A percentile compares a stretch with the other conserved stretches of the same genome.
These are phyloP conservation scores for Paramecium pentaurelia DNA, from an alignment of 73 alveolate species.

Conservation along the genomic window DNA sequence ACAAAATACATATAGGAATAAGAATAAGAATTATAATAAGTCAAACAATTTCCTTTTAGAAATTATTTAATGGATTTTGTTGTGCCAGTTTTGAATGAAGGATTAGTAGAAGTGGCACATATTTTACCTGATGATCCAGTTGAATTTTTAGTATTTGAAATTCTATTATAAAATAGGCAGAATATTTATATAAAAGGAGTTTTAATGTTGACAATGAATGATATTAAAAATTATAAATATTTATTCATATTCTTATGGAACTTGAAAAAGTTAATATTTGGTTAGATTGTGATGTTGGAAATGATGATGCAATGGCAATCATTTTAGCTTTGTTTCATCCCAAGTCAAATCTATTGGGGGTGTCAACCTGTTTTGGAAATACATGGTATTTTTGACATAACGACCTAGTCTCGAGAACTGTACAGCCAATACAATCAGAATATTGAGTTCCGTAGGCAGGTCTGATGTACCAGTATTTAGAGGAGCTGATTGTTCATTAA, in stretches of 20 bases:
- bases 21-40: conserved; percentile 52
- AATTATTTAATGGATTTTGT: conserved; percentile 77
- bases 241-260: background rate
- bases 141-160: conserved; percentile 57
- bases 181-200: conserved; percentile 58
- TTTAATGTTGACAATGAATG: conserved; percentile 40
- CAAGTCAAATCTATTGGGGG: conserved; percentile 7
- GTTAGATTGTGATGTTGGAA: conserved; percentile 60
- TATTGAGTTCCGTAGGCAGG: conserved; percentile 9
- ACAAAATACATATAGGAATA: conserved; percentile 4
- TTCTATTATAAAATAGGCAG: conserved; percentile 28
- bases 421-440: conserved; percentile 28
- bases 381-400: background rate
- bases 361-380: conserved; percentile 3
- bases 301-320: conserved; percentile 56
- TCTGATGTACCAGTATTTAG: background rate
- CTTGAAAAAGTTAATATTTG: conserved; percentile 21
- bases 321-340: conserved; percentile 32
- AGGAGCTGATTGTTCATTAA: conserved; percentile 12
- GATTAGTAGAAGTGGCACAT: conserved; percentile 76
- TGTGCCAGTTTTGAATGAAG: conserved; percentile 78
- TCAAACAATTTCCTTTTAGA: conserved; percentile 65
- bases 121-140: conserved; percentile 82
- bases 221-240: background rate
- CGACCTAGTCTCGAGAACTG: background rate